A percentile compares a stretch with the other conserved stretches of the same genome.
phyloP scores from a whole-genome alignment of 169 alveolate species.

The Plasmodium coatneyi region DNA sequence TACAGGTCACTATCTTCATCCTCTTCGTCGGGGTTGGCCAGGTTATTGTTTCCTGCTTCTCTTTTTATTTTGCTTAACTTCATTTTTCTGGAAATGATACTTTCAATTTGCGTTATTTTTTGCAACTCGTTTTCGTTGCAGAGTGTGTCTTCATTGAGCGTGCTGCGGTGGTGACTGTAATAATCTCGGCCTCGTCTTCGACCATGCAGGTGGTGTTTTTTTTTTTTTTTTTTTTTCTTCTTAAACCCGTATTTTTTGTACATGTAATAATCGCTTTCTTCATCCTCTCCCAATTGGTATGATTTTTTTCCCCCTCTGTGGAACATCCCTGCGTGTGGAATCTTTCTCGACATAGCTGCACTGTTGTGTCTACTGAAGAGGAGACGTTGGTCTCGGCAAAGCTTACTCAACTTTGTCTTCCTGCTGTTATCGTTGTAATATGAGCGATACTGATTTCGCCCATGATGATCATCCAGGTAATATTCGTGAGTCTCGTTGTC shows the following conservation, averaged over 20 bases:
- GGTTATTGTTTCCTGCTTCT: neutral
- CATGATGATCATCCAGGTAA: neutral
- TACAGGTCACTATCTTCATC: conserved; percentile 11
- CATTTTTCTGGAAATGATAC: conserved; percentile 46
- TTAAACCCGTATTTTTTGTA: conserved; percentile 1
- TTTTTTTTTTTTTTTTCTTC: neutral
- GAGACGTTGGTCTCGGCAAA: neutral
- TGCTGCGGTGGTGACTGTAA: neutral
- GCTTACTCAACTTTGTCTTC: neutral
- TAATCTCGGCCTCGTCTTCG: neutral
- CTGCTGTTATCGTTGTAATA: neutral
- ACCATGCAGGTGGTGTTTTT: neutral
- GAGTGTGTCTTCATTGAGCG: neutral
- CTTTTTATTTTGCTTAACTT: conserved; percentile 7
- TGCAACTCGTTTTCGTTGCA: conserved; percentile 33
- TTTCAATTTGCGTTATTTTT: conserved; percentile 57
- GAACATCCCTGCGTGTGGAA: neutral
- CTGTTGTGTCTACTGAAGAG: neutral
- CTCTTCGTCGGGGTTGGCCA: neutral
- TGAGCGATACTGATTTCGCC: neutral
- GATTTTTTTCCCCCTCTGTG: neutral
- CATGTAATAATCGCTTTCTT: conserved; percentile 3
- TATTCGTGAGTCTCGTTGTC: neutral
- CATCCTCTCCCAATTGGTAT: neutral
- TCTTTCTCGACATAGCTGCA: neutral